Evolutionary conservation across 306 rosid species (phyloP), one percentile per base, ranked within the genome.

Genomic region (Dalbergia cochinchinensis): DNA sequence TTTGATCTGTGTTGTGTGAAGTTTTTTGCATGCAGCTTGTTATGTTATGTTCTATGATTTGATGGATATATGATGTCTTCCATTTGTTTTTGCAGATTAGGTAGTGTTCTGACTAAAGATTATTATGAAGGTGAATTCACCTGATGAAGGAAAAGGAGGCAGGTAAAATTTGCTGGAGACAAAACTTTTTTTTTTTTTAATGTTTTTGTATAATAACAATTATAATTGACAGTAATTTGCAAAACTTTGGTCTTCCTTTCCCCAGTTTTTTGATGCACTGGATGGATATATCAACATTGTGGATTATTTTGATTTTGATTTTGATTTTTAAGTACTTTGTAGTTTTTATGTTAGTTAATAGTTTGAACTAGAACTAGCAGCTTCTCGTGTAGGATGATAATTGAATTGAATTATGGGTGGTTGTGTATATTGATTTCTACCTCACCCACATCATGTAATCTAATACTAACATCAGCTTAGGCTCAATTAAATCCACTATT

Each of bases 61-160:
- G 16, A 13, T 50, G 6, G 3, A 79, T 53, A 51, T 50, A 71
- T 77, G 67, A 65, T 69, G 14, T 77, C 37, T 79, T 86, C 16
- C 51, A 26, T 19, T 80, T 77, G 82, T 78, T 76, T 73, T 65
- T 90, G 89, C 94, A 92, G 97, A 82, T 80, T 86, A 84, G 92
- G 92, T 85, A 86, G 82, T 87, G 94, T 84, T 85, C 88, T 87
- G 86, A 86, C 87, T 78, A 71, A 75, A 34, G 83, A 82, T 86
- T 80, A 85, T 80, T 88, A 84, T 35, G 89, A 91, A 78, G 97
- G 97, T 89, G 93, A 84, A 85, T 88, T 88, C 88, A 85, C 88
- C 94, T 55, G 86, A 84, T 77, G 89, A 78, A 82, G 78, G 62
- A 82, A 78, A 88, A 81, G 88, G 87, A 81, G 74, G 78, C 81